These are phyloP conservation scores for Colletotrichum graminicola DNA, from an alignment of 2,329 filamentous ascomycete genomes.

Conservation along the genomic window DNA sequence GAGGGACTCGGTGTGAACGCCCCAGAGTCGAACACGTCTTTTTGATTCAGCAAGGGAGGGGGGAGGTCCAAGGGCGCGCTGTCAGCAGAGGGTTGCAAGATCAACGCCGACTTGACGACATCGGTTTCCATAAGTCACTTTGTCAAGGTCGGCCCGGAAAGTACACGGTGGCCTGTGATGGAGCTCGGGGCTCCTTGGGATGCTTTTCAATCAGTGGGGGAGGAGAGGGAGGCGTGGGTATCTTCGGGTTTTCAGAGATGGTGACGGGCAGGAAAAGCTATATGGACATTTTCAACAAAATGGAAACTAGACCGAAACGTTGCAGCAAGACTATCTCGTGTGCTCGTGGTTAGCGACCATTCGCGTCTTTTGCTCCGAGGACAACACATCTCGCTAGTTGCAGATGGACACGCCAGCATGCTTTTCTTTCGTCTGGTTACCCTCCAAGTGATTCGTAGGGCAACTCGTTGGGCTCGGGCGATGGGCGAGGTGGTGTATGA, in stretches of 20 bases:
- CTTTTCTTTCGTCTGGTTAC: no score
- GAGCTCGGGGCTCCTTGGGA: not conserved
- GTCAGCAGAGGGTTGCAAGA: not conserved
- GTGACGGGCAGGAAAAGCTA: not conserved
- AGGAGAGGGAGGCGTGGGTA: not conserved
- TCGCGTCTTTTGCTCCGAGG: not conserved
- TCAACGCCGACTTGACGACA: not conserved
- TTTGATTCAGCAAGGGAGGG: not conserved
- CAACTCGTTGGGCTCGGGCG: not conserved
- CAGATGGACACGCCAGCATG: not conserved
- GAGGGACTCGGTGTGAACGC: not conserved
- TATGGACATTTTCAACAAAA: not conserved
- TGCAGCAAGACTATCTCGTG: not conserved
- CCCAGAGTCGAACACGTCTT: not conserved
- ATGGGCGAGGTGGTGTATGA: not conserved
- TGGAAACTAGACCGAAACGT: not conserved
- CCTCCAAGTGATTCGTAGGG: not conserved
- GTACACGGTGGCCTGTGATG: not conserved
- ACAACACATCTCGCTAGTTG: not conserved
- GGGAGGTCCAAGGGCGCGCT: not conserved
- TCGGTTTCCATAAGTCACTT: not conserved
- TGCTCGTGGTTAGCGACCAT: not conserved
- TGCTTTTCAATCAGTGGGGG: not conserved
- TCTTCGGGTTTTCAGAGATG: not conserved
- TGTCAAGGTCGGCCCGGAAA: not conserved